phyloP scores from a whole-genome alignment of 2,329 filamentous ascomycete genomes.

The Elsinoe perseae region DNA sequence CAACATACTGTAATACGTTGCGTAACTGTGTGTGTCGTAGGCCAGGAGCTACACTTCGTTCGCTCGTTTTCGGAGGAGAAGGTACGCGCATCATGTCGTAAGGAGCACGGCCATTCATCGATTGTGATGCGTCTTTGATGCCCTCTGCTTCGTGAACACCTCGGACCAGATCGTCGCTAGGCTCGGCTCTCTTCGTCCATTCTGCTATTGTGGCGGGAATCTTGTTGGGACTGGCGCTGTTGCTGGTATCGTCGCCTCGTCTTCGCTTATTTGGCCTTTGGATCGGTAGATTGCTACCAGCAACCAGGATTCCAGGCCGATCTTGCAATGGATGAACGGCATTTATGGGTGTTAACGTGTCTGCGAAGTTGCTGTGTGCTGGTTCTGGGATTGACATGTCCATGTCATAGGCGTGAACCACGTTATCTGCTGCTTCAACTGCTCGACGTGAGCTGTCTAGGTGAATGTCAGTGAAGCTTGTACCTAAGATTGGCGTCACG shows the following conservation, averaged over 20 bases:
- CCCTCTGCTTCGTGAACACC: constrained; percentile 26
- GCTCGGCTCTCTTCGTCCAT: constrained; percentile 20
- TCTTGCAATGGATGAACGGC: constrained; percentile 24
- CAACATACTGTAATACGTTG: constrained; percentile 44
- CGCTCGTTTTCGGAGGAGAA: constrained; percentile 14
- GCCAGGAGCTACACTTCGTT: constrained; percentile 39
- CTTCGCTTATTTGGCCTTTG: constrained; percentile 38
- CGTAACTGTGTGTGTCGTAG: constrained; percentile 42
- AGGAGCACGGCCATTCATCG: not conserved
- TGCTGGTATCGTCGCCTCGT: constrained; percentile 30
- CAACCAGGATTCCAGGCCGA: constrained; percentile 38
- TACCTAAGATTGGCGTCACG: constrained; percentile 18
- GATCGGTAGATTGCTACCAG: constrained; percentile 35
- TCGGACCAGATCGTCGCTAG: constrained; percentile 23
- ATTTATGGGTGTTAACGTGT: constrained; percentile 14
- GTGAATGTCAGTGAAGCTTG: constrained; percentile 15
- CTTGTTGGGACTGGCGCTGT: constrained; percentile 25
- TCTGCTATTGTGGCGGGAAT: constrained; percentile 18
- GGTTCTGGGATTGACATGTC: constrained; percentile 67
- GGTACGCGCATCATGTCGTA: constrained; percentile 10
- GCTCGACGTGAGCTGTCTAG: constrained; percentile 62
- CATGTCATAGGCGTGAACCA: constrained; percentile 67
- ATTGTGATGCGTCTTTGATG: constrained; percentile 15
- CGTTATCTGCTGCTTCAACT: constrained; percentile 66
- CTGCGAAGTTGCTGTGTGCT: constrained; percentile 29